Evolutionary conservation across 2,329 filamentous ascomycete species (phyloP), one percentile per base, ranked within the genome.

Genomic region (Ceratocystis destructans): DNA sequence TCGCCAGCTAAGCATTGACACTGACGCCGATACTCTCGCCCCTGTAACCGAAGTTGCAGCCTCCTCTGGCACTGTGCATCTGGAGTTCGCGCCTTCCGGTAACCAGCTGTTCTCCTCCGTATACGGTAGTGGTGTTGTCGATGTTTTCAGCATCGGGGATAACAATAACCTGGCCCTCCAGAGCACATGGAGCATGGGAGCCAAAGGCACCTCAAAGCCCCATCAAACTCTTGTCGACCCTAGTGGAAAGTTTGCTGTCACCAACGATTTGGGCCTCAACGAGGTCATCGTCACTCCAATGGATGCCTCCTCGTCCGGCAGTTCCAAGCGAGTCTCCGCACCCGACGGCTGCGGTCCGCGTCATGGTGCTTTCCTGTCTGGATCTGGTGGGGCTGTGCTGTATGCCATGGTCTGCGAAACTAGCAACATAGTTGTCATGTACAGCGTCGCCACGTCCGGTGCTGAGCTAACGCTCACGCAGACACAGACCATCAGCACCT

Each of bases 201-300:
- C 73, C 44, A 76, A 78, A 70, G 70, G 70, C 8, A 69, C 69
- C 15, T 67, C 76, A 48, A 75, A 78, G 65, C 77, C 80, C 31
- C 80, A 83, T 71, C 78, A 82, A 73, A 73, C 76, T 10, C 72
- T 79, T 28, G 73, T 79, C 8, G 79, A 82, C 69, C 79, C 79
- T 6, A 76, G 76, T 2, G 80, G 80, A 33, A 76, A 76, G 61
- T 83, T 74, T 74, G 80, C 80, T 70, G 74, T 77, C 66, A 74
- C 80, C 65, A 77, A 77, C 67, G 78, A 82, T 69, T 76, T 82
- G 10, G 80, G 79, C 68, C 77, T 76, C 41, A 79, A 82, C 72
- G 71, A 73, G n/a, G 70, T 82, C 44, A 69, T 79, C 45, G 70
- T 82, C 65, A 72, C 82, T 45, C 78, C 81, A 73, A 73, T 75